Percentiles rank a stretch among this genome's conserved stretches.
phyloP scores from a whole-genome alignment of 495 filamentous ascomycete genomes.

The Trichocladium uniseriatum region DNA sequence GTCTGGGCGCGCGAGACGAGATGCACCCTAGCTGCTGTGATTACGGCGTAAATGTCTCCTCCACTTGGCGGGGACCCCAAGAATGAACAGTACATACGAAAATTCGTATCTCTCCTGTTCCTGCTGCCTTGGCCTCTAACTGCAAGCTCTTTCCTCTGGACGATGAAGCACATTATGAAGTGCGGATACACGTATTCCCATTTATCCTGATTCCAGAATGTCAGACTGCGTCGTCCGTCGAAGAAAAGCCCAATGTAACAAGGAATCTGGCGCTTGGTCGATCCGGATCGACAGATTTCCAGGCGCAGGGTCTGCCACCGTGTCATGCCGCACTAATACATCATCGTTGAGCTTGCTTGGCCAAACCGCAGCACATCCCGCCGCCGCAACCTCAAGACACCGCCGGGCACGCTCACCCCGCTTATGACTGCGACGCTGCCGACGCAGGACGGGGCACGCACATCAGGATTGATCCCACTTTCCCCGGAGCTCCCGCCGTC shows the following conservation, averaged over 20 bases:
- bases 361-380: not conserved
- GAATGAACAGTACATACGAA: not conserved
- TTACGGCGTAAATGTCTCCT: not conserved
- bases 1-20: not conserved
- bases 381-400: not conserved
- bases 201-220: too few species aligned
- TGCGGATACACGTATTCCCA: too few species aligned
- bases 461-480: too few species aligned
- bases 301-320: not conserved
- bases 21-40: slow-evolving; percentile 4
- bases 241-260: not conserved
- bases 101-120: not conserved
- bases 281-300: slow-evolving; percentile 3
- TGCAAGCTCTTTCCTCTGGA: too few species aligned
- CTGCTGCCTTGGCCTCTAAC: too few species aligned
- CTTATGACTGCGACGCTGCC: too few species aligned
- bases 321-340: not conserved
- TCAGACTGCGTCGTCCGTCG: too few species aligned
- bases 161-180: too few species aligned
- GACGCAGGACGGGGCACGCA: too few species aligned
- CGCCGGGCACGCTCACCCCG: not conserved
- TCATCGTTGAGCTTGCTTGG: slow-evolving; percentile 1
- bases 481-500: not conserved
- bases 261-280: not conserved
- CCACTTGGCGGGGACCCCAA: slow-evolving; percentile 1